Conservation (phyloP, 306 rosid species). For the Vigna unguiculata region DNA sequence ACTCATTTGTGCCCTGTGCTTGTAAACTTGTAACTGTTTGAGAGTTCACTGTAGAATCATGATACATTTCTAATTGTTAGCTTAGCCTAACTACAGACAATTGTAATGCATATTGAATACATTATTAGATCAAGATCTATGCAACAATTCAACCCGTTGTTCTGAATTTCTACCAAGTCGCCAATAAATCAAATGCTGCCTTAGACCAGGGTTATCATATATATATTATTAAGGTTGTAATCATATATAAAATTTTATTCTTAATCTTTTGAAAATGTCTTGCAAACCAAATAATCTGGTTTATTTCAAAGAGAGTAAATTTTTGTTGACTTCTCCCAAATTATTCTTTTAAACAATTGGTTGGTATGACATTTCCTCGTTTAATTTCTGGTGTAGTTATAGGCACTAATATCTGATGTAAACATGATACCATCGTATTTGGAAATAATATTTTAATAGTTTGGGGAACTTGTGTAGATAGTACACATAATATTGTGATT, state of each 20-base stretch:
- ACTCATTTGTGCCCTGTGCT: neutral
- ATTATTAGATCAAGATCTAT: neutral
- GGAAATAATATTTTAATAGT: neutral
- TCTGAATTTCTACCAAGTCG: neutral
- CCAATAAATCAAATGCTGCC: conserved; percentile 24
- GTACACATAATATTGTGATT: neutral
- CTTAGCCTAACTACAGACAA: neutral
- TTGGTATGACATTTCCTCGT: neutral
- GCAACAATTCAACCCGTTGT: neutral
- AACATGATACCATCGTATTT: neutral
- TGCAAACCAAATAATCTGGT: conserved; percentile 23
- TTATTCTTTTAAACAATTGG: neutral
- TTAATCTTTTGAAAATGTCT: conserved; percentile 17
- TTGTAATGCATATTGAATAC: conserved; percentile 9
- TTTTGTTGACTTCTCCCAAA: neutral
- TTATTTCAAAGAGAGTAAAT: neutral
- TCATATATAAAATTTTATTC: neutral
- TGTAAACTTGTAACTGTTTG: neutral
- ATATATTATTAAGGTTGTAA: conserved; percentile 4
- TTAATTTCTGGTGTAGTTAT: neutral
- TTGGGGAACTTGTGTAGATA: conserved; percentile 6
- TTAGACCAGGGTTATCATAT: conserved; percentile 13
- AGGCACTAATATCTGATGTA: neutral
- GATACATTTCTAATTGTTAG: neutral
- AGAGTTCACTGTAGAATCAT: neutral